Percentiles rank a stretch among this genome's conserved stretches.
These are phyloP conservation scores for Dryadomyces quercivorus DNA, from an alignment of 2,329 filamentous ascomycete genomes.

Conservation along the genomic window DNA sequence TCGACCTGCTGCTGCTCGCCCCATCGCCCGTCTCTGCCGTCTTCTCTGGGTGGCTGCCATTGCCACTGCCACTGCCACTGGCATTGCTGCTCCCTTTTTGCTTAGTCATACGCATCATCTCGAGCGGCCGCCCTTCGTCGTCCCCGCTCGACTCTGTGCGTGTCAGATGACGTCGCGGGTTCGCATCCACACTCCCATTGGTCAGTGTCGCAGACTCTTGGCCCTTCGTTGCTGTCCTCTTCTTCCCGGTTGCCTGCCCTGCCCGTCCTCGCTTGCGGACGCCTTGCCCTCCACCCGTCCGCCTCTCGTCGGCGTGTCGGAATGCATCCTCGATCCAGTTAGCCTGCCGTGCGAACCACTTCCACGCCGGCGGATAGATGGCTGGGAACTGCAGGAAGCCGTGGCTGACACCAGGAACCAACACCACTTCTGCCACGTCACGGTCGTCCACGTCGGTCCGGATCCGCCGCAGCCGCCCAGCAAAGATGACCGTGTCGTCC, in stretches of 20 bases:
- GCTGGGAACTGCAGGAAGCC: constrained; percentile 87
- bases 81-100: constrained; percentile 17
- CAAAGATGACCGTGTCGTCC: constrained; percentile 94
- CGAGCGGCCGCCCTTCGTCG: constrained; percentile 66
- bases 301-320: constrained; percentile 30
- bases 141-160: constrained; percentile 57
- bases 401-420: constrained; percentile 83
- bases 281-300: constrained; percentile 15
- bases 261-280: neutral
- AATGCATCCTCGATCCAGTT: constrained; percentile 77
- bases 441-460: constrained; percentile 58
- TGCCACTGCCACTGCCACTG: neutral
- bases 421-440: constrained; percentile 65
- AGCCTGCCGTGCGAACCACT: constrained; percentile 66
- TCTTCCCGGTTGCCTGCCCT: too few species aligned
- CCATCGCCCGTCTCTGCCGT: neutral
- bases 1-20: neutral
- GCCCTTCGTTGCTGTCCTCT: neutral
- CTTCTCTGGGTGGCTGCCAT: neutral
- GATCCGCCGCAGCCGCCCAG: constrained; percentile 72
- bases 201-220: neutral
- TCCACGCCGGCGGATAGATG: constrained; percentile 83
- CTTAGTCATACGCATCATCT: constrained; percentile 58
- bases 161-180: constrained; percentile 19
- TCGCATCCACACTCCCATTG: neutral